Conservation (phyloP, 106 monocot species). For the Dioscorea dumetorum region DNA sequence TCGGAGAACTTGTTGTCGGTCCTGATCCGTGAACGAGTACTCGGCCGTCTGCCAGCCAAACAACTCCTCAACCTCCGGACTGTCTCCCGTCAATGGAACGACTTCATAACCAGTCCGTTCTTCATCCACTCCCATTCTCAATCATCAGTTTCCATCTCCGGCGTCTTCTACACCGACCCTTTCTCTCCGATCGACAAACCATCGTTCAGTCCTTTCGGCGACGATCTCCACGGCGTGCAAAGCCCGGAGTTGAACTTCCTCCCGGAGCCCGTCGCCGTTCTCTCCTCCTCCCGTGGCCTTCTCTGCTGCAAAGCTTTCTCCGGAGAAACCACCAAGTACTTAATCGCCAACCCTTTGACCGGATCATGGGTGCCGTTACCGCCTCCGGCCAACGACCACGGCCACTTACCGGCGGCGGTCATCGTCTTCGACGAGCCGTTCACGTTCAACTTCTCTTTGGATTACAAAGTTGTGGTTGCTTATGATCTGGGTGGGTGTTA, state of each 20-base stretch:
- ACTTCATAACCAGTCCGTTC: slow-evolving; percentile 5
- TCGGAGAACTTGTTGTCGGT: not conserved
- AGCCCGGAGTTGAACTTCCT: slow-evolving; percentile 15
- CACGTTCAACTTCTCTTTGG: slow-evolving; percentile 15
- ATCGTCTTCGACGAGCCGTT: slow-evolving; percentile 19
- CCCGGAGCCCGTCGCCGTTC: slow-evolving; percentile 10
- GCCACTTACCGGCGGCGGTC: slow-evolving; percentile 10
- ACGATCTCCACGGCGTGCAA: not conserved
- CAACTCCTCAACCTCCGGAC: slow-evolving; percentile 8
- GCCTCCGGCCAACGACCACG: not conserved
- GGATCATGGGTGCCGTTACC: slow-evolving; percentile 15
- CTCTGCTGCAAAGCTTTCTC: slow-evolving; percentile 17
- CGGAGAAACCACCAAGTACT: not conserved
- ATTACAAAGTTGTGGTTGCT: slow-evolving; percentile 23
- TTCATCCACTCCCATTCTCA: slow-evolving; percentile 19
- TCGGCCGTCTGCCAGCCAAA: slow-evolving; percentile 9
- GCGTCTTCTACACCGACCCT: too few relatives aligned
- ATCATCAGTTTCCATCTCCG: too few relatives aligned
- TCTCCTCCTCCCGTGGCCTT: slow-evolving; percentile 10
- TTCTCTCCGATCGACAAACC: not conserved
- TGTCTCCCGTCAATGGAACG: slow-evolving; percentile 9
- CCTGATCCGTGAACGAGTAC: not conserved
- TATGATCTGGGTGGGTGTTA: slow-evolving; percentile 10
- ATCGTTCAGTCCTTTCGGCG: not conserved
- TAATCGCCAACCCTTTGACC: slow-evolving; percentile 28